Percentiles rank a stretch among this genome's conserved stretches.
Evolutionary conservation across 148 eudicot genomes (phyloP).

Genomic region (Polygonum maritimum): DNA sequence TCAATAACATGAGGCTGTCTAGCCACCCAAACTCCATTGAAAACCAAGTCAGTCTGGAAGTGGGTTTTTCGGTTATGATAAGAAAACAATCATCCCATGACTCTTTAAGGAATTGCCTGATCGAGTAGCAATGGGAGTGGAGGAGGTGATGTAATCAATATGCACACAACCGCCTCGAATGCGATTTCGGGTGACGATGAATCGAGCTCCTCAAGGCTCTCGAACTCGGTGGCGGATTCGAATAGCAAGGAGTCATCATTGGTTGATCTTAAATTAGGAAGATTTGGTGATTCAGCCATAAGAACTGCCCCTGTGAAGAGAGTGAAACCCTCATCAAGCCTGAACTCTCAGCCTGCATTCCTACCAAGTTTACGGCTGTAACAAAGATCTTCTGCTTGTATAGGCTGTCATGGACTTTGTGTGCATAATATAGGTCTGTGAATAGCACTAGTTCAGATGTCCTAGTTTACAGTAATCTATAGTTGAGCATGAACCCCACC

Average conservation of each 20-base stretch:
- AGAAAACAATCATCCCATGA: conserved; percentile 8
- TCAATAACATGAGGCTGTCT: neutral
- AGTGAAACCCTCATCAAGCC: conserved; percentile 15
- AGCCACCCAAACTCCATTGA: neutral
- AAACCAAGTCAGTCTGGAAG: neutral
- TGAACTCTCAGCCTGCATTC: conserved; percentile 13
- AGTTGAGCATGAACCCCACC: neutral
- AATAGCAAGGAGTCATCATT: conserved; percentile 17
- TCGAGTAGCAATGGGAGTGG: conserved; percentile 6
- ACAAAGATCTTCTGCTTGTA: conserved; percentile 27
- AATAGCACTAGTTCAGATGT: neutral
- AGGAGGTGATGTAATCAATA: conserved; percentile 14
- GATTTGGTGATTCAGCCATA: conserved; percentile 15
- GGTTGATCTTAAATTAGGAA: conserved; percentile 39
- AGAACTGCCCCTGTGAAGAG: conserved; percentile 21
- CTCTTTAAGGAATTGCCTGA: conserved; percentile 15
- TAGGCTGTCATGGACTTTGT: neutral
- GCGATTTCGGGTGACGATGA: conserved; percentile 18
- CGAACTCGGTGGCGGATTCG: conserved; percentile 19
- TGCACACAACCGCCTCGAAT: neutral
- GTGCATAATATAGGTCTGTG: conserved; percentile 9
- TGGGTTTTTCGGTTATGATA: neutral
- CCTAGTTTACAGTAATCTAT: neutral
- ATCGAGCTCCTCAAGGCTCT: conserved; percentile 14
- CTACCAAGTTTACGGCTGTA: conserved; percentile 46